Conservation (phyloP, 768 basidiomycete genomes). For the Fomitopsis serialis region DNA sequence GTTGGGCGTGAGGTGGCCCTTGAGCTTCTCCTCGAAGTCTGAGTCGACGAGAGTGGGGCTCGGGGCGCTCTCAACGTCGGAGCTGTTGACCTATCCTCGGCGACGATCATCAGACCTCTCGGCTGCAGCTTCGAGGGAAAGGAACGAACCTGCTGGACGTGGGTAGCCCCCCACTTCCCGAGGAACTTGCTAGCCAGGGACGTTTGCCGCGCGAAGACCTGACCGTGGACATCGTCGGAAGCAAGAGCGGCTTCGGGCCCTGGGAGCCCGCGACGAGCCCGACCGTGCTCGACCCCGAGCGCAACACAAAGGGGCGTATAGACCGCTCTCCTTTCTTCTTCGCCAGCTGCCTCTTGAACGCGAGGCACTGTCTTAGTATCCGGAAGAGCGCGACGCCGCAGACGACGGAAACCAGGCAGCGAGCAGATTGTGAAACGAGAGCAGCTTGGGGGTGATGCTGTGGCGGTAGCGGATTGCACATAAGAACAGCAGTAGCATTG, state of each 20-base stretch:
- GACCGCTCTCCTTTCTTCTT: background rate
- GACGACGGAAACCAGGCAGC: background rate
- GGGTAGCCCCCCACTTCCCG: background rate
- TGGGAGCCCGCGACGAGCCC: background rate
- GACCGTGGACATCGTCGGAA: background rate
- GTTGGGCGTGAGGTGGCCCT: background rate
- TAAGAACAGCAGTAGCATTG: background rate
- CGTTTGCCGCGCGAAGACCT: background rate
- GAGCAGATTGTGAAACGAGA: background rate
- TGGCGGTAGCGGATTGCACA: background rate
- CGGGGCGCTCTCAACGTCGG: background rate
- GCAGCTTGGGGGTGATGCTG: background rate
- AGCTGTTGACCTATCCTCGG: background rate
- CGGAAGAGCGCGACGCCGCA: background rate
- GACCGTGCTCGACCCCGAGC: background rate
- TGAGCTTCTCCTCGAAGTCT: background rate
- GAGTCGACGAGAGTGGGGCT: background rate
- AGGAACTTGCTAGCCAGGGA: background rate
- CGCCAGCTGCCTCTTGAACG: background rate
- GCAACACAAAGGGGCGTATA: background rate
- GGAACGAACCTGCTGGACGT: background rate
- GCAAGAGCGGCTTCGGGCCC: background rate
- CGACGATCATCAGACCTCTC: background rate
- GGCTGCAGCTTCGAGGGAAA: background rate
- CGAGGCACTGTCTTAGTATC: background rate